A percentile compares a stretch with the other conserved stretches of the same genome.
phyloP scores from a whole-genome alignment of 805 yeast species.

The Saccharomycopsis sp. region DNA sequence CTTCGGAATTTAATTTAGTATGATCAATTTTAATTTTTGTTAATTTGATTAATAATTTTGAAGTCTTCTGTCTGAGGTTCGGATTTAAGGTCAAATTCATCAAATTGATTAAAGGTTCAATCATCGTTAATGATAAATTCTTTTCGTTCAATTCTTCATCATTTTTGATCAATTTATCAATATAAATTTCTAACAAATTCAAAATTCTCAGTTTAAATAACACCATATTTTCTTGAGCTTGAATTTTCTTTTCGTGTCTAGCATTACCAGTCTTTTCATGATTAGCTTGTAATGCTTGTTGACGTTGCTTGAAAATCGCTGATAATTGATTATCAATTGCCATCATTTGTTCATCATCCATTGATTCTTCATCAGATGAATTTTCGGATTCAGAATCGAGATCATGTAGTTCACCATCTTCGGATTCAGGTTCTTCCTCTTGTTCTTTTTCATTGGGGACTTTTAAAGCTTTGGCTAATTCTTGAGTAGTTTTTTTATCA shows the following conservation, averaged over 20 bases:
- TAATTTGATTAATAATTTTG: slow-evolving; percentile 56
- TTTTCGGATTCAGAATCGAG: slow-evolving; percentile 33
- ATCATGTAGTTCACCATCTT: no score
- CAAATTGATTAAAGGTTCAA: slow-evolving; percentile 48
- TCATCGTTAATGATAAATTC: slow-evolving; percentile 31
- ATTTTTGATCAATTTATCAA: slow-evolving; percentile 31
- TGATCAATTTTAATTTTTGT: slow-evolving; percentile 35
- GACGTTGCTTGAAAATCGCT: slow-evolving; percentile 74
- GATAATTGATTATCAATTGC: slow-evolving; percentile 81
- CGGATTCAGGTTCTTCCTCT: slow-evolving; percentile 1
- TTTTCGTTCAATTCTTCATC: slow-evolving; percentile 24
- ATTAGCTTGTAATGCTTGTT: slow-evolving; percentile 43
- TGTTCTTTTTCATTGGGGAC: slow-evolving; percentile 9
- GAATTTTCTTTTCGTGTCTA: slow-evolving; percentile 61
- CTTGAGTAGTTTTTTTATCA: slow-evolving; percentile 16
- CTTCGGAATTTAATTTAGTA: slow-evolving; percentile 12
- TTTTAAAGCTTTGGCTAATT: slow-evolving; percentile 16
- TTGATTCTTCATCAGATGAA: slow-evolving; percentile 33
- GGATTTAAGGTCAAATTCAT: slow-evolving; percentile 62
- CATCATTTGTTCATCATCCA: slow-evolving; percentile 68
- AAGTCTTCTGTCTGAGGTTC: slow-evolving; percentile 62
- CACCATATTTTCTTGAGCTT: slow-evolving; percentile 71
- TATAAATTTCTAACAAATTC: slow-evolving; percentile 63
- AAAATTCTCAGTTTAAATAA: slow-evolving; percentile 70
- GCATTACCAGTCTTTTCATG: slow-evolving; percentile 48